phyloP scores from a whole-genome alignment of 1,284 basidiomycete genomes.

The Ustilago nuda region DNA sequence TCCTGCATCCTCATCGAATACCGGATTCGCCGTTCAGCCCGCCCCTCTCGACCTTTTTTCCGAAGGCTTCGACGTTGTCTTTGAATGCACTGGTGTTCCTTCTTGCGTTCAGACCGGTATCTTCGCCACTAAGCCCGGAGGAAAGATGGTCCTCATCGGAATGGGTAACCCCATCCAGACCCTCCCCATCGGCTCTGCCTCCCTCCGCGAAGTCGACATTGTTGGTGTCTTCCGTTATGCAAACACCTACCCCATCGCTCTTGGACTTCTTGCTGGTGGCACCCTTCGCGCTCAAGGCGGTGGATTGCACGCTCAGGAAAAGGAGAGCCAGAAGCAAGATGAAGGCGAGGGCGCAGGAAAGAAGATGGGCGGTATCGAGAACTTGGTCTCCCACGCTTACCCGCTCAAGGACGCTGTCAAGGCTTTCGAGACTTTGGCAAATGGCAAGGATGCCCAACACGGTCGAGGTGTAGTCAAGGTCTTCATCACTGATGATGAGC shows the following conservation, averaged over 20 bases:
- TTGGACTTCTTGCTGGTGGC: slow-evolving; percentile 53
- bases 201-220: slow-evolving; percentile 90
- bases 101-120: slow-evolving; percentile 69
- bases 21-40: slow-evolving; percentile 26
- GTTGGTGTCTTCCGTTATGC: slow-evolving; percentile 83
- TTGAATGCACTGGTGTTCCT: slow-evolving; percentile 95
- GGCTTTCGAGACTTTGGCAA: slow-evolving; percentile 56
- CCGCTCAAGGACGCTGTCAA: slow-evolving; percentile 39
- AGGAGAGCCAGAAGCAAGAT: neutral
- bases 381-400: slow-evolving; percentile 56
- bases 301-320: slow-evolving; percentile 30
- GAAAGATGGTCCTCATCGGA: slow-evolving; percentile 90
- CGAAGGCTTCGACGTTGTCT: slow-evolving; percentile 85
- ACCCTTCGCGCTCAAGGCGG: slow-evolving; percentile 47
- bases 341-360: slow-evolving; percentile 30
- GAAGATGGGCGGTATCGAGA: slow-evolving; percentile 56
- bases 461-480: slow-evolving; percentile 59
- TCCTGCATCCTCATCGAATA: neutral
- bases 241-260: slow-evolving; percentile 86
- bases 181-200: slow-evolving; percentile 81
- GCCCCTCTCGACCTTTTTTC: slow-evolving; percentile 28
- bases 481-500: slow-evolving; percentile 53
- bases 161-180: slow-evolving; percentile 87
- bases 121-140: slow-evolving; percentile 79
- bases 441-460: slow-evolving; percentile 41